phyloP scores from a whole-genome alignment of 2,329 filamentous ascomycete genomes.

The Pseudogymnoascus sp. region DNA sequence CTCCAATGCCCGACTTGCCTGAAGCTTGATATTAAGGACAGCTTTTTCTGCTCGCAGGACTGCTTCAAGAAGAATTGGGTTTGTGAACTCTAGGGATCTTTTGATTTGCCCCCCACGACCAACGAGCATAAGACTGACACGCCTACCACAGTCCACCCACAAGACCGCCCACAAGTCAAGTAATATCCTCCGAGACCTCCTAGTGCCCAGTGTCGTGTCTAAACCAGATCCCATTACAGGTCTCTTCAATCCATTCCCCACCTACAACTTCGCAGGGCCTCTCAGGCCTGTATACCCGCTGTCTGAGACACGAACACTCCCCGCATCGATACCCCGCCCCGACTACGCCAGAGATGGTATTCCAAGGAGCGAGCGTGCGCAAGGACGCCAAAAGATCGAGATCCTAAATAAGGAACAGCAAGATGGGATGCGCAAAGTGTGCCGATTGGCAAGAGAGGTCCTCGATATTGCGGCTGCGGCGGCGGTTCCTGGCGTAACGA shows the following conservation, averaged over 20 bases:
- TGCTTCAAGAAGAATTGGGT: conserved; percentile 99
- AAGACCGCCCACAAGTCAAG: conserved; percentile 76
- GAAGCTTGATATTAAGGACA: conserved; percentile 78
- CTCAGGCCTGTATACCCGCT: conserved; percentile 84
- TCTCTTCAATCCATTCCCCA: conserved; percentile 85
- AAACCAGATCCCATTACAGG: conserved; percentile 86
- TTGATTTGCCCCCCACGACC: neutral
- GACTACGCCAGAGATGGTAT: conserved; percentile 86
- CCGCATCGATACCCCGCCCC: conserved; percentile 72
- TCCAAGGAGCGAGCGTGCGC: conserved; percentile 50
- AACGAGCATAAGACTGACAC: conserved; percentile 15
- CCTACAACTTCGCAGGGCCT: conserved; percentile 72
- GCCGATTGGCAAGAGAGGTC: conserved; percentile 78
- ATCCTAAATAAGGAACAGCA: conserved; percentile 73
- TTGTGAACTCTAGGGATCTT: conserved; percentile 30
- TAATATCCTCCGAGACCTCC: conserved; percentile 65
- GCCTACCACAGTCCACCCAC: conserved; percentile 59
- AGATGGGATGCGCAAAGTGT: conserved; percentile 85
- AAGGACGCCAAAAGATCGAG: conserved; percentile 72
- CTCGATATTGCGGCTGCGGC: conserved; percentile 84
- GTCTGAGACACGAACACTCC: conserved; percentile 64
- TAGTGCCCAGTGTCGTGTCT: conserved; percentile 77
- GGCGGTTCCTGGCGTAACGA: conserved; percentile 83
- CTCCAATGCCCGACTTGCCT: conserved; percentile 94
- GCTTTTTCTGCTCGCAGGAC: conserved; percentile 96